Evolutionary conservation across 1,284 basidiomycete genomes (phyloP), one percentile per base, ranked within the genome.

Genomic region (Heterobasidion occidentale): DNA sequence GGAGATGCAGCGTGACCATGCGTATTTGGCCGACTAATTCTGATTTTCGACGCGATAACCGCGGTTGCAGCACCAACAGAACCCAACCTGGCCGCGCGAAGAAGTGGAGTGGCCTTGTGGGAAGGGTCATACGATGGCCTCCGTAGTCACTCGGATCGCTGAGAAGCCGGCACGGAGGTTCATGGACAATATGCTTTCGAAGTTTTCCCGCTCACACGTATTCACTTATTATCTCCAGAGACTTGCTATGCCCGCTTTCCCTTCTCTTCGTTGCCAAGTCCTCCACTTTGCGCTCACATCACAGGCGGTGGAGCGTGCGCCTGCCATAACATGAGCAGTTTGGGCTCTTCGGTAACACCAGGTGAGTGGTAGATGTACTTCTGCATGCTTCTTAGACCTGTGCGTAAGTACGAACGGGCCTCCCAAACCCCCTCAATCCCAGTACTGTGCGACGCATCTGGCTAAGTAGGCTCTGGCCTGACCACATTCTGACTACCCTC

Each of bases 151-250:
- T 35, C 53, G 45, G 45, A 50, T 46, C 36, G 46, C 38, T 46
- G 56, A 51, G 56, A 47, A 53, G 33, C 53, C 44, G 46, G 48
- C 46, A 55, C 53, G 36, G 36, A 50, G 17, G 20, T 53, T 55
- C 50, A 34, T 51, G 51, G 34, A 11, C 20, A 27, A 20, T 46
- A 35, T 33, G 9, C 36, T 54, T 35, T 49, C 52, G 52, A 54
- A 46, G 47, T 50, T 50, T 53, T 27, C 36, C 38, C 58, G 19
- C 45, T 38, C 57, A 46, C 54, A 52, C 50, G 45, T 35, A 38
- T 50, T 36, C 53, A 46, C 58, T 55, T 58, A 54, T 55, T 60
- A 55, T 42, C 38, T 42, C 47, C 19, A 17, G 33, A 47, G 48
- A 42, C 14, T n/a, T 38, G 6, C 12, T 33, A 60, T 34, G 15